Conservation (phyloP, 2,329 filamentous ascomycete species). For the Scytalidium sp. region DNA sequence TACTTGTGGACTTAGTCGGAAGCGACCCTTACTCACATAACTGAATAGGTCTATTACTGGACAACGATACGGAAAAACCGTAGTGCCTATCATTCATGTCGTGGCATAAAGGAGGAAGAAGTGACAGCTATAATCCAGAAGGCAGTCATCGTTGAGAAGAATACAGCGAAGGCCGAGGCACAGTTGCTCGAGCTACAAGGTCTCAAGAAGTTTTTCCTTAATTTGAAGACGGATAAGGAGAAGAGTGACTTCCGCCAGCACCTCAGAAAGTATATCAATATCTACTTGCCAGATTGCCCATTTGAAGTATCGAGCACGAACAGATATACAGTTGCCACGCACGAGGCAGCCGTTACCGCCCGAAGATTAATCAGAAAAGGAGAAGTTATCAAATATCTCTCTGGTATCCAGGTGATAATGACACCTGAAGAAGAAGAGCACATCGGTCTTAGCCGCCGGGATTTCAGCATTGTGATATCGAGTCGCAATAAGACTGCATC, state of each 20-base stretch:
- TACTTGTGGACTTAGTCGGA: constrained; percentile 5
- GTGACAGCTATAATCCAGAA: constrained; percentile 59
- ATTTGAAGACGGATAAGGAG: constrained; percentile 71
- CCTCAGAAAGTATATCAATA: constrained; percentile 84
- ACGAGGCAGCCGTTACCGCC: constrained; percentile 85
- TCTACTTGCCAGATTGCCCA: constrained; percentile 90
- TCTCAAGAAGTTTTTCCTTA: constrained; percentile 66
- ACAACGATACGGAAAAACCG: constrained; percentile 93
- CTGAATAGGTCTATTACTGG: constrained; percentile 84
- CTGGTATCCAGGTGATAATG: constrained; percentile 88
- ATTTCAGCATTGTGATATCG: constrained; percentile 96
- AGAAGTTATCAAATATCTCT: constrained; percentile 86
- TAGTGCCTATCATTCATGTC: constrained; percentile 77
- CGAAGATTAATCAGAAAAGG: constrained; percentile 75
- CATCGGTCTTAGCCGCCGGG: constrained; percentile 77
- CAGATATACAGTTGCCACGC: constrained; percentile 85
- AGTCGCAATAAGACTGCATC: constrained; percentile 87
- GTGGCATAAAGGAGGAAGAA: constrained; percentile 66
- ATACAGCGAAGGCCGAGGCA: constrained; percentile 67
- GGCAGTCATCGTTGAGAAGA: constrained; percentile 71
- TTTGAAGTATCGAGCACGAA: constrained; percentile 95
- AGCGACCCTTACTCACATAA: constrained; percentile 3
- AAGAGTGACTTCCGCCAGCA: constrained; percentile 84
- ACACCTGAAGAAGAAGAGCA: constrained; percentile 86
- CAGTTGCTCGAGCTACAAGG: constrained; percentile 71